These are phyloP conservation scores for Agrocybe pediades DNA, from an alignment of 768 basidiomycete genomes.

Conservation along the genomic window DNA sequence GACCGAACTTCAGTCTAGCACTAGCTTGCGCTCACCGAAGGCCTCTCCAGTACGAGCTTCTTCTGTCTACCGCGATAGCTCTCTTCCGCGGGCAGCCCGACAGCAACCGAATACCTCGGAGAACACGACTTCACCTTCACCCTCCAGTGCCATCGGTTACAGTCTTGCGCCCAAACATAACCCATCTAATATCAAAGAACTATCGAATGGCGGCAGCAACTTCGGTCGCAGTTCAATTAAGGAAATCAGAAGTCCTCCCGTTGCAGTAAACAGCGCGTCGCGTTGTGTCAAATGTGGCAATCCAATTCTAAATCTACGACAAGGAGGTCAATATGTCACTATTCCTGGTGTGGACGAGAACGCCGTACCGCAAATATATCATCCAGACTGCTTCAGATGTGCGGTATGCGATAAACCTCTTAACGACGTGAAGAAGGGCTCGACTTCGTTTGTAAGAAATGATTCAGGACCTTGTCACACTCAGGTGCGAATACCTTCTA, in stretches of 20 bases:
- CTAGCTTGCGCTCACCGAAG: background rate
- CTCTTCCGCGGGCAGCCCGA: background rate
- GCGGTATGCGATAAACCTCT: conserved; percentile 64
- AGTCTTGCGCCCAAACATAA: background rate
- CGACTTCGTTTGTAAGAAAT: conserved; percentile 71
- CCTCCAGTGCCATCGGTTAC: background rate
- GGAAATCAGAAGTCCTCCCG: conserved; percentile 1
- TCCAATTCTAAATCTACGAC: conserved; percentile 56
- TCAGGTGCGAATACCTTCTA: conserved; percentile 36
- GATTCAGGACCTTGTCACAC: conserved; percentile 70
- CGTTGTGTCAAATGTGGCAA: conserved; percentile 63
- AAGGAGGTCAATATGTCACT: conserved; percentile 70
- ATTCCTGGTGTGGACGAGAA: conserved; percentile 57
- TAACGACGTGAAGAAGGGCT: conserved; percentile 58
- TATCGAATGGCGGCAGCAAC: background rate
- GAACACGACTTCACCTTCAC: background rate
- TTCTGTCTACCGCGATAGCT: background rate
- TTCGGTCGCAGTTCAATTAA: background rate
- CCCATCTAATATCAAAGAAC: background rate
- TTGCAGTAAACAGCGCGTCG: conserved; percentile 36
- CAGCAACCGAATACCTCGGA: background rate
- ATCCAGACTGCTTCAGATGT: conserved; percentile 78
- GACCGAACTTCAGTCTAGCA: background rate
- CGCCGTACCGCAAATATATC: conserved; percentile 61
- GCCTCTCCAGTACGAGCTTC: background rate